Evolutionary conservation across 2,329 filamentous ascomycete genomes (phyloP).

Genomic region (Ophiostoma ips): DNA sequence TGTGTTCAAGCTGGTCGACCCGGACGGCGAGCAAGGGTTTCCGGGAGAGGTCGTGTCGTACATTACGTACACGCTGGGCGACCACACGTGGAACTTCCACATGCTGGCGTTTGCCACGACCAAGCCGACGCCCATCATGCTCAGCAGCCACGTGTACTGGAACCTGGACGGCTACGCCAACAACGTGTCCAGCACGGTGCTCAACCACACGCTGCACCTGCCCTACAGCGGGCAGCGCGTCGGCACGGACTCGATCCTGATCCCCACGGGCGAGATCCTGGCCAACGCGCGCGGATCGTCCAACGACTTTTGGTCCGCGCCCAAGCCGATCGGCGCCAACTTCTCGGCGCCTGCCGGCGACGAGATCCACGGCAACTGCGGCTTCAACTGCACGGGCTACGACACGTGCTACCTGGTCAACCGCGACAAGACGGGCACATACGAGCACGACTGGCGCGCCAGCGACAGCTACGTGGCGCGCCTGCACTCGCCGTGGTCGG

Average conservation of each 20-base stretch:
- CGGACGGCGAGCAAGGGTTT: constrained; percentile 62
- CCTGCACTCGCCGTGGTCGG: constrained; percentile 60
- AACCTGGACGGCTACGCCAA: constrained; percentile 71
- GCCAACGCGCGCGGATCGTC: constrained; percentile 52
- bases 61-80: constrained; percentile 57
- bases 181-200: constrained; percentile 46
- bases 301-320: constrained; percentile 69
- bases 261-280: constrained; percentile 65
- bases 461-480: constrained; percentile 45
- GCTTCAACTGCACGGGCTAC: constrained; percentile 70
- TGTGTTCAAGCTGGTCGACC: constrained; percentile 61
- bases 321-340: constrained; percentile 66
- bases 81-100: constrained; percentile 56
- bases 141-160: constrained; percentile 65
- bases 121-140: constrained; percentile 71
- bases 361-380: constrained; percentile 60
- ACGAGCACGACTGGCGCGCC: constrained; percentile 46
- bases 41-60: constrained; percentile 63
- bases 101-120: constrained; percentile 59
- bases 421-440: constrained; percentile 26
- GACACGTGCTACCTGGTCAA: constrained; percentile 59
- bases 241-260: constrained; percentile 54
- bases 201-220: constrained; percentile 61
- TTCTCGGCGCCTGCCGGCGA: constrained; percentile 32
- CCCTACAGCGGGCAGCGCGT: constrained; percentile 60